Base-by-base conservation (phyloP, 2,329 filamentous ascomycete species). In the Sclerotinia minor region DNA sequence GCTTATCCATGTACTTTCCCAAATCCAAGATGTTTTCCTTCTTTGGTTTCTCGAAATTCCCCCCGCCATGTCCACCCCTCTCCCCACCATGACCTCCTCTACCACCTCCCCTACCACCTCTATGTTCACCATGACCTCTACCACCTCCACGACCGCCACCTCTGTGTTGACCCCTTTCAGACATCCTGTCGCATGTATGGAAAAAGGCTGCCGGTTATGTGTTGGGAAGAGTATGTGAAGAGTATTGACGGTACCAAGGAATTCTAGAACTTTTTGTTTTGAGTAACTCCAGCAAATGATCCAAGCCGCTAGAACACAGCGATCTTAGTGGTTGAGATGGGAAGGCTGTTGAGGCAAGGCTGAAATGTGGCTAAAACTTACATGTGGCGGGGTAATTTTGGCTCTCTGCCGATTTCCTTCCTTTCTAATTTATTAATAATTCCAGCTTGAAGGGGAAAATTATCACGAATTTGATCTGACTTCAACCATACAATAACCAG, bases 1-100 rank as follows among this genome's bases (percentile, higher is more conserved):
- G 86, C 86, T 97, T 96, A 80, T 99, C 93, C 90, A 97, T 93
- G 80, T 98, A 99, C 82, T 97, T 97, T 78, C 85, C 88, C 76
- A 99, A 80, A 77, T 99, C 94, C 65, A 99, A 87, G 75, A 99
- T 99, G 79, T 97, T 98, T 81, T 99, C 95, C 84, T 98, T 98
- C 87, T 97, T 97, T 70, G 93, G 92, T 75, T 89, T 87, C 80
- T 96, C 92, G 70, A 85, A 77, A n/a, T 81, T 68, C 21, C 63
- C 80, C 74, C 81, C 79, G 79, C 64, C 44, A 57, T 81, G 77
- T 15, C 80, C 80, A 74, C 83, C 82, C 74, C 83, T 81, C 73
- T 79, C 67, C 29, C 67, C 71, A 52, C 77, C 77, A 70, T 77
- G 75, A 7, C 71, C 71, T 50, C 74, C 75, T 71, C 76, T 70